Evolutionary conservation across 371 early-diverging fungal genomes (phyloP).

Genomic region (Mucor velutinosus): DNA sequence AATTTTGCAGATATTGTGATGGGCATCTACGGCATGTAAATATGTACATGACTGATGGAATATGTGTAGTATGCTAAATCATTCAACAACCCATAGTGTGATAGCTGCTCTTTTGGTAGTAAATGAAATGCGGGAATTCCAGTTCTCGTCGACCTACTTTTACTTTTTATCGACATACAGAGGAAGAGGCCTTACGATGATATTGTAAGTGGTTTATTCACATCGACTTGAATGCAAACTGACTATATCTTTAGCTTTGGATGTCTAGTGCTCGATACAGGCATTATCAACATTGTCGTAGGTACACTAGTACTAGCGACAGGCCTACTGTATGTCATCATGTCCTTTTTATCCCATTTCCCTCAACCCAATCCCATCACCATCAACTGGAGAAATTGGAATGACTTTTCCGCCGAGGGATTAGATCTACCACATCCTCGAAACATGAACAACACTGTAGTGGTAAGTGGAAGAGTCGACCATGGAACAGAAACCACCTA

Average conservation of each 20-base stretch:
- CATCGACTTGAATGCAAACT: not conserved
- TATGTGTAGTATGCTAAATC: not conserved
- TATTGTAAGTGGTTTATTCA: constrained; percentile 35
- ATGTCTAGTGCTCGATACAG: constrained; percentile 35
- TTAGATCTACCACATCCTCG: constrained; percentile 38
- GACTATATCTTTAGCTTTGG: constrained; percentile 31
- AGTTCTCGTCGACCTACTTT: constrained; percentile 31
- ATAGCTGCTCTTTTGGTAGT: constrained; percentile 37
- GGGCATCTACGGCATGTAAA: constrained; percentile 50
- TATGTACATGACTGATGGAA: not conserved
- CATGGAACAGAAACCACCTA: not conserved
- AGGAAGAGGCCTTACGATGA: constrained; percentile 42
- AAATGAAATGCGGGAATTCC: constrained; percentile 35
- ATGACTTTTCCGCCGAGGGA: constrained; percentile 48
- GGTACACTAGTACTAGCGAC: constrained; percentile 39
- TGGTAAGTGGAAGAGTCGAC: constrained; percentile 13
- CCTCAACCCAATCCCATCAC: constrained; percentile 41
- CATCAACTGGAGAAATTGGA: constrained; percentile 51
- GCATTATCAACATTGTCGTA: constrained; percentile 36
- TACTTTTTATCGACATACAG: constrained; percentile 36
- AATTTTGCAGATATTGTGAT: constrained; percentile 43
- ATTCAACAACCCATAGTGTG: constrained; percentile 19
- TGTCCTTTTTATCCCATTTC: constrained; percentile 40
- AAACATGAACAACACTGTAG: constrained; percentile 17
- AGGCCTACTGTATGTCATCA: constrained; percentile 40